Evolutionary conservation across 169 alveolate species (phyloP).

Genomic region (Plasmodium gonderi): DNA sequence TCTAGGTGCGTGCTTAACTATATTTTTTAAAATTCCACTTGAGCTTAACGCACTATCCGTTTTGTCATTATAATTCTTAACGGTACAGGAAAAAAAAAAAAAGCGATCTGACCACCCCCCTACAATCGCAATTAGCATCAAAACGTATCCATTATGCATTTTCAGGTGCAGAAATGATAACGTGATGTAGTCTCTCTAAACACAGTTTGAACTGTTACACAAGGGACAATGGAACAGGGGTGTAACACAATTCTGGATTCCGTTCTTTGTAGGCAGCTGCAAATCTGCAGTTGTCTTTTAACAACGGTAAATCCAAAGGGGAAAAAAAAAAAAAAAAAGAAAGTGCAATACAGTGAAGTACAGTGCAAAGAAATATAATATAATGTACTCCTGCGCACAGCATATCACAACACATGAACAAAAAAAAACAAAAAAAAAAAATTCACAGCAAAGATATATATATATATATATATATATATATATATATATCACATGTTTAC

Average conservation of each 20-base stretch:
- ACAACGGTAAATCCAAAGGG: background rate
- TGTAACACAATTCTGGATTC: too few relatives aligned
- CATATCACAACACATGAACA: too few relatives aligned
- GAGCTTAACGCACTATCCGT: conserved; percentile 39
- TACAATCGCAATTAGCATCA: background rate
- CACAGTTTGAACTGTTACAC: too few relatives aligned
- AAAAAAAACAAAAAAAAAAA: too few relatives aligned
- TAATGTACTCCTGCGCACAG: too few relatives aligned
- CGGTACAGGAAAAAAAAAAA: background rate
- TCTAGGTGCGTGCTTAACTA: conserved; percentile 58
- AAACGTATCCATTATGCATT: conserved; percentile 13
- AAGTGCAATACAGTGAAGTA: background rate
- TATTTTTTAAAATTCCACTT: conserved; percentile 58
- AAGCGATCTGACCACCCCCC: background rate
- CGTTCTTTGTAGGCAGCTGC: too few relatives aligned
- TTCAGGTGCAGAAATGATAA: background rate
- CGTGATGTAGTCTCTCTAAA: too few relatives aligned
- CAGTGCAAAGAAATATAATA: background rate
- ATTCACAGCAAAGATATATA: background rate
- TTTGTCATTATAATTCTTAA: conserved; percentile 7
- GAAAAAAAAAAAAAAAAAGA: background rate
- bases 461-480: too few relatives aligned
- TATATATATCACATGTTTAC: too few relatives aligned
- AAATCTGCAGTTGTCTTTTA: background rate
- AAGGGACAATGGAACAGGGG: too few relatives aligned